Evolutionary conservation across 2,329 filamentous ascomycete species (phyloP), one percentile per base, ranked within the genome.

Genomic region (Trichophyton mentagrophytes): DNA sequence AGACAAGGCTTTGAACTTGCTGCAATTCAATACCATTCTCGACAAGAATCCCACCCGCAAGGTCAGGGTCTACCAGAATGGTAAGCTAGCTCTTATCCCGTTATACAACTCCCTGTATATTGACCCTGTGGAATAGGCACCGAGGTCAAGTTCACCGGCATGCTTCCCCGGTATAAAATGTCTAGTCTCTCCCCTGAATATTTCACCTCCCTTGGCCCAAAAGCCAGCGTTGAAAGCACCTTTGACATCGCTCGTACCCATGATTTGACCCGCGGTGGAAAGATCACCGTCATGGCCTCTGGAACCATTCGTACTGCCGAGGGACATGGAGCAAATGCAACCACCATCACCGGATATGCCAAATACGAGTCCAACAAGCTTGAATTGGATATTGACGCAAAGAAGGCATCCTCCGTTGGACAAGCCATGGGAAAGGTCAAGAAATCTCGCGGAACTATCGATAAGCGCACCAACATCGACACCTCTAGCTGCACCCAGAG

Each of bases 321-420:
- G 9, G 42, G 40, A 15, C 46, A 51, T 11, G 78, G 77, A n/a
- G 82, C 77, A 53, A 73, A 51, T 15, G 78, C 76, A 17, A 83
- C 77, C 53, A 72, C 79, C 46, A 76, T 88, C 38, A 71, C 78
- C 9, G 82, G 80, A 56, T 78, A 77, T 49, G 69, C 86, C 2
- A 70, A 78, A 9, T 87, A 80, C 73, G 73, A 77, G 59, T 84
- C 80, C 68, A 87, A 87, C 72, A 75, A 77, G 15, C 70, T 87
- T 55, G 77, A 76, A 59, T 75, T 85, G 63, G 72, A 77, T 6
- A 75, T 88, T 49, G 79, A 87, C 64, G 83, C 80, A n/a, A 73
- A 72, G 11, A 70, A 79, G 58, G 84, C 85, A 9, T 76, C 77
- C 55, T 74, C 77, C 40, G 76, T 79, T 56, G 74, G 77, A 63